These are phyloP conservation scores for Fusarium albosuccineum DNA, from an alignment of 2,329 filamentous ascomycete species.

Conservation along the genomic window DNA sequence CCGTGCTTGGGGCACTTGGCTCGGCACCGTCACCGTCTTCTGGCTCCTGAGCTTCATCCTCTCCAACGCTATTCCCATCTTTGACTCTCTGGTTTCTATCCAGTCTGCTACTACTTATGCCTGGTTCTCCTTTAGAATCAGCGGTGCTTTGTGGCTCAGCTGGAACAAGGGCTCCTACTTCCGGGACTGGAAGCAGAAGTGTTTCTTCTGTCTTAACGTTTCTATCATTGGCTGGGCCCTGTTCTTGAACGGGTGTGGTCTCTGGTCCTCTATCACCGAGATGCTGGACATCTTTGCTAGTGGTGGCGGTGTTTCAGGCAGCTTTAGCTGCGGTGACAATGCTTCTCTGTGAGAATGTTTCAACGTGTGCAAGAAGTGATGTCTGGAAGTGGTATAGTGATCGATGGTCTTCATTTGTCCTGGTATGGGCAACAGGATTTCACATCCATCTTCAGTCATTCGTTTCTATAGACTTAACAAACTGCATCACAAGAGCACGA, in stretches of 20 bases:
- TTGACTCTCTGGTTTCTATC: constrained; percentile 42
- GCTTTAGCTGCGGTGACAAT: constrained; percentile 31
- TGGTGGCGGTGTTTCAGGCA: constrained; percentile 10
- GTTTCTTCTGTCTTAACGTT: constrained; percentile 27
- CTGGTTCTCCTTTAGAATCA: constrained; percentile 40
- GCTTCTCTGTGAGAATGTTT: not conserved
- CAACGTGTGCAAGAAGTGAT: not conserved
- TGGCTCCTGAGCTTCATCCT: constrained; percentile 40
- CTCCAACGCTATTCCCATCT: constrained; percentile 42
- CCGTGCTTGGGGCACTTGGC: constrained; percentile 42
- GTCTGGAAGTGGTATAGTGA: not conserved
- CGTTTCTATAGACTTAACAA: not conserved
- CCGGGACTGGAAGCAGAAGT: constrained; percentile 25
- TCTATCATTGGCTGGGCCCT: constrained; percentile 30
- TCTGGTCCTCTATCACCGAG: constrained; percentile 36
- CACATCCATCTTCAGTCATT: not conserved
- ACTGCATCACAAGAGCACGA: not conserved
- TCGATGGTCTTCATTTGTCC: not conserved
- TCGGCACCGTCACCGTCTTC: constrained; percentile 34
- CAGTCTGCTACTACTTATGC: constrained; percentile 37
- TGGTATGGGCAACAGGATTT: not conserved
- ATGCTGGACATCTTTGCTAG: constrained; percentile 29
- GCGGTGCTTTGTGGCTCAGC: constrained; percentile 27
- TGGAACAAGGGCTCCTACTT: constrained; percentile 21
- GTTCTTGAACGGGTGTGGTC: constrained; percentile 35